Evolutionary conservation across 1,284 basidiomycete species (phyloP).

Genomic region (Anthracocystis panici-leucophaei): DNA sequence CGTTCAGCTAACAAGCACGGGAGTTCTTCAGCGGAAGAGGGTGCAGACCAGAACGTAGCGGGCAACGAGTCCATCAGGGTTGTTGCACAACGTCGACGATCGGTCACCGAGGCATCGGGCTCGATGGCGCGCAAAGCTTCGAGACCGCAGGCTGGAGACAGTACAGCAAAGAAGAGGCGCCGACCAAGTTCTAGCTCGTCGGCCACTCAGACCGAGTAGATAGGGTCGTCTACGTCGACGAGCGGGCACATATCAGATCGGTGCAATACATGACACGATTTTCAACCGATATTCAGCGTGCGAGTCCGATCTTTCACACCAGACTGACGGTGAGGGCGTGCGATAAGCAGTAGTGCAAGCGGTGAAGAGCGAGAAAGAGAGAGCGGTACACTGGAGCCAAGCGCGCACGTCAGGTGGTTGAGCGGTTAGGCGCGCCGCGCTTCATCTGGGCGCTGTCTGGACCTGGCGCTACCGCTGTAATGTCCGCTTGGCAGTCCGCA

Average conservation of each 20-base stretch:
- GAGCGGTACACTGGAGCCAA: no score
- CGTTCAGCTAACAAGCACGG: background rate
- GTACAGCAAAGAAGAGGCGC: constrained; percentile 7
- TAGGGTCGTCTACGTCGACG: background rate
- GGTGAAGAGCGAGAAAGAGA: no score
- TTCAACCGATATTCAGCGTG: no score
- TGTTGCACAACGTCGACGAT: background rate
- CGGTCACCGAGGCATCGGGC: constrained; percentile 3
- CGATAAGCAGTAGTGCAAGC: no score
- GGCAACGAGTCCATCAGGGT: background rate
- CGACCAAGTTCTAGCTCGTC: constrained; percentile 8
- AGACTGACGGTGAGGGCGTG: no score
- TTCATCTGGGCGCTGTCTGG: no score
- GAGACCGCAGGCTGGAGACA: background rate
- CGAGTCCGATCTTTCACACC: no score
- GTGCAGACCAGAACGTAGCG: background rate
- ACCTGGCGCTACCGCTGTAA: no score
- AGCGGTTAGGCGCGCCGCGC: no score
- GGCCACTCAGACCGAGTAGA: constrained; percentile 13
- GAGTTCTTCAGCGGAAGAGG: background rate
- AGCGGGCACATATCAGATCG: background rate
- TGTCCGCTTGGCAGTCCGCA: no score
- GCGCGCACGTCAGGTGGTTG: no score
- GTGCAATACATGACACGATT: background rate
- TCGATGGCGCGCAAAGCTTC: background rate